Evolutionary conservation across 441 rosid genomes (phyloP).

Genomic region (Brassica hybrid): DNA sequence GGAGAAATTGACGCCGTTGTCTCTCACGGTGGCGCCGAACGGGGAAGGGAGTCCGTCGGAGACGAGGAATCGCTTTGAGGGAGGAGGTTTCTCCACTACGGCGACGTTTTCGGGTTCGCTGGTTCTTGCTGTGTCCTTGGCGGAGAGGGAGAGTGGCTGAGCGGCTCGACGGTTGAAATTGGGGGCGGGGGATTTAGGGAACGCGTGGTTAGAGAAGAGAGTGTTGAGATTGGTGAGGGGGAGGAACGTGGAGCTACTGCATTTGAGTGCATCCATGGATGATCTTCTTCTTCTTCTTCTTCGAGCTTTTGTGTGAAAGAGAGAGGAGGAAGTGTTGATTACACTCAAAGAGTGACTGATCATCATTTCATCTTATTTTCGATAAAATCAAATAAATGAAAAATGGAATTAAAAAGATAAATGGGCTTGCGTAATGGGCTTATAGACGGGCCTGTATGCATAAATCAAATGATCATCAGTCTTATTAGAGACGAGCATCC

Average conservation of each 20-base stretch:
- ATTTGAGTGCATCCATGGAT: constrained; percentile 34
- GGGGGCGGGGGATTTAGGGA: neutral
- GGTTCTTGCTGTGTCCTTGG: constrained; percentile 42
- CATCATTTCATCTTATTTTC: no score
- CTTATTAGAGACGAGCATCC: neutral
- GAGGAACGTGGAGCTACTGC: constrained; percentile 30
- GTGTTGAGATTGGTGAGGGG: constrained; percentile 11
- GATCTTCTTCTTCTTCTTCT: constrained; percentile 3
- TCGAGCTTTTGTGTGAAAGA: constrained; percentile 19
- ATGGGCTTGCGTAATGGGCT: neutral
- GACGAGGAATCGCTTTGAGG: constrained; percentile 46
- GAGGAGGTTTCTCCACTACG: constrained; percentile 54
- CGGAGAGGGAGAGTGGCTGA: constrained; percentile 33
- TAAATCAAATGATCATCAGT: neutral
- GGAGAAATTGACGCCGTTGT: constrained; percentile 85
- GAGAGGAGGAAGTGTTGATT: constrained; percentile 15
- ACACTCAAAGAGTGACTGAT: constrained; percentile 32
- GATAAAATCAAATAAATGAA: neutral
- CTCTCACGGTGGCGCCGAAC: constrained; percentile 77
- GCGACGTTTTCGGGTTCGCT: constrained; percentile 53
- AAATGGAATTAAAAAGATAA: neutral
- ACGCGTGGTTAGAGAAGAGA: constrained; percentile 24
- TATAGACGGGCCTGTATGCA: neutral
- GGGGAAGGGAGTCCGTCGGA: constrained; percentile 74
- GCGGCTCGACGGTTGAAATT: constrained; percentile 18